Base-by-base conservation (phyloP, 2,329 filamentous ascomycete species). In the Fusarium sp. region DNA sequence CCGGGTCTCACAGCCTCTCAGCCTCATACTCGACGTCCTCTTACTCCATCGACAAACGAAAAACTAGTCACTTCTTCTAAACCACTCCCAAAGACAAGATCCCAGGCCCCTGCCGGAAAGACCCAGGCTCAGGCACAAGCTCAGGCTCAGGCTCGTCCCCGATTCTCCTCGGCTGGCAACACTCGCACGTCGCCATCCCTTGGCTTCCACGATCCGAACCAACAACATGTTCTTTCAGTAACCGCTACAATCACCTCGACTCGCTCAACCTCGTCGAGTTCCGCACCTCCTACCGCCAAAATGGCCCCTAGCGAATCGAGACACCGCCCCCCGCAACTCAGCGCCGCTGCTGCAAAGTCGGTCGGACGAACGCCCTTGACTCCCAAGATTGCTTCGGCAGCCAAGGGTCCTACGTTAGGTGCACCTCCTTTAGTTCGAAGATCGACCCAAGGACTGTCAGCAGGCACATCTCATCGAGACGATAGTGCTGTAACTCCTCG, bases 271-370 rank as follows among this genome's bases (percentile, higher is more conserved):
- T 65, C 72, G 51, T 75, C 73, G 72, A 74, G 72, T 70, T 70
- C 69, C 59, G 65, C 69, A 46, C 62, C 70, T 48, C 58, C 61
- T 25, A 37, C 44, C 48, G 29, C 66, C 57, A 80, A 75, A 51
- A 80, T 81, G 78, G 78, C 83, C 77, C 83, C 87, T 77, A 84
- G 87, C 69, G 82, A 81, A 80, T 85, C 85, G 72, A 85, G 85
- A 77, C 88, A 90, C 42, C 85, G 91, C 76, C 90, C 90, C 82
- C 92, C 93, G 56, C 87, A 89, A 63, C 88, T 94, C 75, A 87
- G 85, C 79, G 86, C 90, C 69, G 83, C 88, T 47, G 88, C 86
- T 48, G 83, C 86, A 73, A 85, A 90, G 86, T 78, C 79, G 74
- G 70, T 82, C 75, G 83, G 79, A 70, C 82, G 84, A 64, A 74